A percentile compares a stretch with the other conserved stretches of the same genome.
These are phyloP conservation scores for Candolleomyces aberdarensis DNA, from an alignment of 768 basidiomycete species.

Conservation along the genomic window DNA sequence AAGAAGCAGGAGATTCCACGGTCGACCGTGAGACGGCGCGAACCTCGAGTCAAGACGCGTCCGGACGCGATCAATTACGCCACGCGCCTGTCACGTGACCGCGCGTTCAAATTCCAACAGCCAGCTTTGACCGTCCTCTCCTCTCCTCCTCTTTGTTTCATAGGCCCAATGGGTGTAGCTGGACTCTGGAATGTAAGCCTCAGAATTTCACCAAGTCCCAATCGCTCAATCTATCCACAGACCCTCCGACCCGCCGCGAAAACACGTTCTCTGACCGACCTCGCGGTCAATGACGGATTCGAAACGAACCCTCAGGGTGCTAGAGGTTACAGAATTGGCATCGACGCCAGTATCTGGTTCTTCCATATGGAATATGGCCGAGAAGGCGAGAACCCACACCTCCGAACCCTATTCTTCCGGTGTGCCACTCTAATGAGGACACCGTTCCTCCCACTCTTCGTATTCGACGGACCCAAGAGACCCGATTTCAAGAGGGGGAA, in stretches of 20 bases:
- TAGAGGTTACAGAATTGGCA: conserved; percentile 79
- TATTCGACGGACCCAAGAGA: conserved; percentile 87
- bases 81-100: background rate
- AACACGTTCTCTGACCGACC: conserved; percentile 70
- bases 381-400: conserved; percentile 85
- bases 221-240: conserved; percentile 26
- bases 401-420: conserved; percentile 81
- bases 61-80: background rate
- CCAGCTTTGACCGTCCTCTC: background rate
- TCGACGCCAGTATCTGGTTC: conserved; percentile 87
- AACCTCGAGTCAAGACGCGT: too few species aligned
- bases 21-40: too few species aligned
- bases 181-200: conserved; percentile 47
- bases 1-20: too few species aligned
- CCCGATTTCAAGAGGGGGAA: conserved; percentile 81
- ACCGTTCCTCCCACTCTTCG: conserved; percentile 85
- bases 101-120: background rate
- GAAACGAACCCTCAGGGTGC: conserved; percentile 57
- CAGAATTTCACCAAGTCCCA: background rate
- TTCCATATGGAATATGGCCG: conserved; percentile 72
- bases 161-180: conserved; percentile 41
- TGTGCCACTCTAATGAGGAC: conserved; percentile 73
- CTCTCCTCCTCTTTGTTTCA: background rate
- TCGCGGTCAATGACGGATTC: conserved; percentile 76
- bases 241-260: conserved; percentile 69